Percentiles rank a stretch among this genome's conserved stretches.
Conservation (phyloP, 2,329 filamentous ascomycete species). For the Chalaropsis ovoidea region DNA sequence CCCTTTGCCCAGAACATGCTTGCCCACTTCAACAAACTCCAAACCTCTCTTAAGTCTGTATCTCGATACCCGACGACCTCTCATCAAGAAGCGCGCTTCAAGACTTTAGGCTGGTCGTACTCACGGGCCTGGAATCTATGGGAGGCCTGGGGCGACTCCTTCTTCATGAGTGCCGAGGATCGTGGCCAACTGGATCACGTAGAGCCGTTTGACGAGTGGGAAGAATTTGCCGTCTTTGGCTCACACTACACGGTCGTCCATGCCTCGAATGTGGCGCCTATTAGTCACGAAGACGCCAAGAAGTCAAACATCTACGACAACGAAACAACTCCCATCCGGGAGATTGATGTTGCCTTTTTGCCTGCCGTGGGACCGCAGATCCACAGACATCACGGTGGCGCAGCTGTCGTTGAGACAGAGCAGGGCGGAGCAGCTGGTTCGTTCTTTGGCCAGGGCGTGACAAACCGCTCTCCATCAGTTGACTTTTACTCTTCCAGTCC, state of each 20-base stretch:
- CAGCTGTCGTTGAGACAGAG: not conserved
- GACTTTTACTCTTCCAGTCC: constrained; percentile 9
- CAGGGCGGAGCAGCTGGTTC: constrained; percentile 18
- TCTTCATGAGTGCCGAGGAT: constrained; percentile 52
- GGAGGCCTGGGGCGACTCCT: constrained; percentile 65
- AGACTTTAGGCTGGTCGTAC: constrained; percentile 54
- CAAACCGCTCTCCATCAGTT: constrained; percentile 6
- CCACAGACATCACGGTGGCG: constrained; percentile 21
- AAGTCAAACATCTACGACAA: not conserved
- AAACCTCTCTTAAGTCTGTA: constrained; percentile 67
- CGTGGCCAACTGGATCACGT: constrained; percentile 54
- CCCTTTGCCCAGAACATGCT: constrained; percentile 85
- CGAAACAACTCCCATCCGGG: not conserved
- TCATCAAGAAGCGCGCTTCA: constrained; percentile 61
- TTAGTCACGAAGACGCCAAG: not conserved
- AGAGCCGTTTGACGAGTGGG: constrained; percentile 92
- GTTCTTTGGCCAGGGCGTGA: constrained; percentile 25
- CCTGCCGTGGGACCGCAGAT: not conserved
- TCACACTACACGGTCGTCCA: constrained; percentile 74
- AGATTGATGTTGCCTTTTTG: not conserved
- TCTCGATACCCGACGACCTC: constrained; percentile 54
- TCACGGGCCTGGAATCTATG: constrained; percentile 61
- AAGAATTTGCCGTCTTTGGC: constrained; percentile 78
- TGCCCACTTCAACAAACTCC: constrained; percentile 68
- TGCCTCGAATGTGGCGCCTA: constrained; percentile 35